These are phyloP conservation scores for Ambispora gerdemannii DNA, from an alignment of 192 early-diverging fungal genomes.

Conservation along the genomic window DNA sequence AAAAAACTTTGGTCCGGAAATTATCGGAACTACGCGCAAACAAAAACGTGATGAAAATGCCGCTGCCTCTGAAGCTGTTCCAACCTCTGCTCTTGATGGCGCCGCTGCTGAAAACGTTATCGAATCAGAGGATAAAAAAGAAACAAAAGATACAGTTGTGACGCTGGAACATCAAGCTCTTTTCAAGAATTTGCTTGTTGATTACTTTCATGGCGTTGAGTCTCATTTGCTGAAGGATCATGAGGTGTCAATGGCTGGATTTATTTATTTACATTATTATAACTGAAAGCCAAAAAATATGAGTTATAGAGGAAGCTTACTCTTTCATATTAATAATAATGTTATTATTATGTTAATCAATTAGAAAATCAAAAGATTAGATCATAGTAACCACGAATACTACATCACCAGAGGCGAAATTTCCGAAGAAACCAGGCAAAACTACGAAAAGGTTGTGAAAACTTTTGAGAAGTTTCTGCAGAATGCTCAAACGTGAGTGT, in stretches of 20 bases:
- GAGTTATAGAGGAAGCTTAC: not conserved
- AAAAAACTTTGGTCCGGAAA: slow-evolving; percentile 52
- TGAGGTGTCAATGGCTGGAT: slow-evolving; percentile 48
- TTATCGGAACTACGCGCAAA: slow-evolving; percentile 52
- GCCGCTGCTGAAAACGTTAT: not conserved
- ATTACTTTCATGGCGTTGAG: slow-evolving; percentile 61
- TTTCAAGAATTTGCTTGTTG: slow-evolving; percentile 49
- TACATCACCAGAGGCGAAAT: slow-evolving; percentile 79
- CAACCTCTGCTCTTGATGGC: slow-evolving; percentile 5
- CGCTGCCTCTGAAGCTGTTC: slow-evolving; percentile 31
- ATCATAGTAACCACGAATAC: slow-evolving; percentile 73
- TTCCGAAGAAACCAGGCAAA: slow-evolving; percentile 74
- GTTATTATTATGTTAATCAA: not conserved
- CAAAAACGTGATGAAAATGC: slow-evolving; percentile 30
- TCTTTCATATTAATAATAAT: not conserved
- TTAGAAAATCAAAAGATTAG: slow-evolving; percentile 65
- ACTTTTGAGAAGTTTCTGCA: slow-evolving; percentile 65
- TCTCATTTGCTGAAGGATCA: slow-evolving; percentile 65
- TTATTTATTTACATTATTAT: too few relatives aligned
- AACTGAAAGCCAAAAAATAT: too few relatives aligned
- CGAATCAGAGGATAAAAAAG: slow-evolving; percentile 11
- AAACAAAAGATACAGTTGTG: slow-evolving; percentile 23
- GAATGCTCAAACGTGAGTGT: slow-evolving; percentile 46
- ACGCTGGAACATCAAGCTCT: slow-evolving; percentile 36
- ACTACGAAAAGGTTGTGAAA: slow-evolving; percentile 65